phyloP scores from a whole-genome alignment of 2,329 filamentous ascomycete genomes.

The Neopestalotiopsis sp. region DNA sequence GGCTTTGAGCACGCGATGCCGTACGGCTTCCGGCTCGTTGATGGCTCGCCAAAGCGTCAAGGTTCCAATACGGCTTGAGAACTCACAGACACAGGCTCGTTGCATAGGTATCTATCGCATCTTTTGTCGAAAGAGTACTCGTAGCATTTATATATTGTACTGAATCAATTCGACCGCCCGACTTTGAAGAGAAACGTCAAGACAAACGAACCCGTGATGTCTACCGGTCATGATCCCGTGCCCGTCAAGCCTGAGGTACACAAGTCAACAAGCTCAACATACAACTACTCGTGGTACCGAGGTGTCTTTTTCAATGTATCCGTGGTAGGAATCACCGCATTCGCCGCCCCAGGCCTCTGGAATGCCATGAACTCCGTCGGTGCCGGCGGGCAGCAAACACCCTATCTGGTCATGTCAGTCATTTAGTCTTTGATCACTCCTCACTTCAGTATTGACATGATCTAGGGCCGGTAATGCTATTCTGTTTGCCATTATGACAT shows the following conservation, averaged over 20 bases:
- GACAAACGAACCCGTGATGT: not conserved
- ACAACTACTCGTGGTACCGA: conserved; percentile 28
- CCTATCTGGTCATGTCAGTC: conserved; percentile 34
- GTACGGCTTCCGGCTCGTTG: not conserved
- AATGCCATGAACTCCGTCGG: conserved; percentile 37
- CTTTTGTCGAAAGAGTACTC: too few species aligned
- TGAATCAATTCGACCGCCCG: too few species aligned
- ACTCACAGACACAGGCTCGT: too few species aligned
- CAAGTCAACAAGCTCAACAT: not conserved
- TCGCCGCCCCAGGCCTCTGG: conserved; percentile 35
- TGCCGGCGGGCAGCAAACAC: conserved; percentile 34
- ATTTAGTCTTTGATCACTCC: too few species aligned
- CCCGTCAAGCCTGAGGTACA: not conserved
- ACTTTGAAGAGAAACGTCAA: too few species aligned
- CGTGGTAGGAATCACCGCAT: conserved; percentile 30
- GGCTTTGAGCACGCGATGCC: not conserved
- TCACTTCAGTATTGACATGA: not conserved
- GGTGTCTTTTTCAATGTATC: conserved; percentile 35
- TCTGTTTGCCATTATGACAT: conserved; percentile 16
- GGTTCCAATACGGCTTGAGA: too few species aligned
- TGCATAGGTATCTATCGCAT: too few species aligned
- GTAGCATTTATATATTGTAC: too few species aligned
- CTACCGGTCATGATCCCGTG: not conserved
- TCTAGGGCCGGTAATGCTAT: conserved; percentile 19
- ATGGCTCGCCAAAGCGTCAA: not conserved